phyloP scores from a whole-genome alignment of 208 protist species.

The Crithidia sp. region DNA sequence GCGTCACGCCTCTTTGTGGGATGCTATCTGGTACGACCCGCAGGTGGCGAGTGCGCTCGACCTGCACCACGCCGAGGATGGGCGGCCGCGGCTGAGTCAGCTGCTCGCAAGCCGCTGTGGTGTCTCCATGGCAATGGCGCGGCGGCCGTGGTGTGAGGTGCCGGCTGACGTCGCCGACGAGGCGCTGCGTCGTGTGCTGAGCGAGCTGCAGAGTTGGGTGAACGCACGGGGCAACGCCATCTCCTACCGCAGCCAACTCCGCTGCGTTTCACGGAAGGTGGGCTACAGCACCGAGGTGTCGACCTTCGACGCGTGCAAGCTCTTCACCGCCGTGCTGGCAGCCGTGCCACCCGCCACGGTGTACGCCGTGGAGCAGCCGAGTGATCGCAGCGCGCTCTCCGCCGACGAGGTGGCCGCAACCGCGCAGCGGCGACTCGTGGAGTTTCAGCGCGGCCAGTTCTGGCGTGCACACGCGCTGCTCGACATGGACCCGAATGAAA shows the following conservation, averaged over 20 bases:
- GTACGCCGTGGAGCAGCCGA: slow-evolving; percentile 33
- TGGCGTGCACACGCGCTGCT: slow-evolving; percentile 75
- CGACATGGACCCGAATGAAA: slow-evolving; percentile 81
- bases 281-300: slow-evolving; percentile 85
- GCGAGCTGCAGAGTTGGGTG: slow-evolving; percentile 61
- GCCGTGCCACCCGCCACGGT: slow-evolving; percentile 44
- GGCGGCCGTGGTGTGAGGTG: slow-evolving; percentile 81
- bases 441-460: slow-evolving; percentile 78
- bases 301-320: slow-evolving; percentile 78
- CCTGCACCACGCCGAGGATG: slow-evolving; percentile 85
- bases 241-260: slow-evolving; percentile 46
- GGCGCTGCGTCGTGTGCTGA: slow-evolving; percentile 59
- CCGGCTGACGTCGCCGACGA: slow-evolving; percentile 53
- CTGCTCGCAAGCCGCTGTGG: slow-evolving; percentile 85
- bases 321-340: slow-evolving; percentile 72
- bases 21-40: slow-evolving; percentile 83
- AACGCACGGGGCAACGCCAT: slow-evolving; percentile 43
- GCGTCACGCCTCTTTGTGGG: slow-evolving; percentile 80
- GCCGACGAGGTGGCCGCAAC: slow-evolving; percentile 26
- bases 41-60: slow-evolving; percentile 71
- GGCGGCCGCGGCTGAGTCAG: slow-evolving; percentile 71
- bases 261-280: slow-evolving; percentile 61
- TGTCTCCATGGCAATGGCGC: slow-evolving; percentile 69
- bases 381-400: not conserved
- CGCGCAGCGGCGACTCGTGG: slow-evolving; percentile 39